Evolutionary conservation across 371 early-diverging fungal species (phyloP).

Genomic region (Lichtheimia ornata): DNA sequence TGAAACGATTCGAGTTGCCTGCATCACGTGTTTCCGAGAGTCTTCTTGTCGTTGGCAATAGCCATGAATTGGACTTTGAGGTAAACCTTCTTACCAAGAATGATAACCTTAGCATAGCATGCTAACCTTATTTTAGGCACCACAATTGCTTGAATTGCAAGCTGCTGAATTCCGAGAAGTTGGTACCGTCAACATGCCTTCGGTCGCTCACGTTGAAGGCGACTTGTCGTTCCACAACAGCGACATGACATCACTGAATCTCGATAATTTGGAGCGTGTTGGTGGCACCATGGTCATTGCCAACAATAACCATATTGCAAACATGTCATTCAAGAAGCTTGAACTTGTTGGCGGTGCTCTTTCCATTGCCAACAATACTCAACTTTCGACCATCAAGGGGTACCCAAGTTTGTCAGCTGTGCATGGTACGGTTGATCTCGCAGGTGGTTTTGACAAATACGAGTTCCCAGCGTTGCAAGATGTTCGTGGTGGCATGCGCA

Average conservation of each 20-base stretch:
- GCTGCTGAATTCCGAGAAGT: slow-evolving; percentile 48
- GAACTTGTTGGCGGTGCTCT: slow-evolving; percentile 56
- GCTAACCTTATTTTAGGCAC: slow-evolving; percentile 19
- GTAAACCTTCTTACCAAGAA: slow-evolving; percentile 15
- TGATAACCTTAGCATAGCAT: no score
- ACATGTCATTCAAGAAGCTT: slow-evolving; percentile 50
- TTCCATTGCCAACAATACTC: slow-evolving; percentile 60
- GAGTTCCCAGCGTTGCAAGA: slow-evolving; percentile 48
- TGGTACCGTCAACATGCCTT: slow-evolving; percentile 33
- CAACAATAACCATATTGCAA: slow-evolving; percentile 49
- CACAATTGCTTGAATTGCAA: slow-evolving; percentile 28
- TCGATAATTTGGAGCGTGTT: slow-evolving; percentile 41
- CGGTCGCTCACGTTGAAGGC: slow-evolving; percentile 31
- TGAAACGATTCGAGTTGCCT: slow-evolving; percentile 49
- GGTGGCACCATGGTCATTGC: slow-evolving; percentile 57
- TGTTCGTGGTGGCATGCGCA: slow-evolving; percentile 54
- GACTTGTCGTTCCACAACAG: slow-evolving; percentile 59
- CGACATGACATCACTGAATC: slow-evolving; percentile 31
- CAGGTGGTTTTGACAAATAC: slow-evolving; percentile 49
- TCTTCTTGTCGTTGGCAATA: slow-evolving; percentile 49
- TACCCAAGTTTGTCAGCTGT: slow-evolving; percentile 50
- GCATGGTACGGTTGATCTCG: slow-evolving; percentile 54
- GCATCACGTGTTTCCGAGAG: slow-evolving; percentile 40
- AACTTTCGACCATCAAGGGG: slow-evolving; percentile 46
- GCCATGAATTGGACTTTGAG: slow-evolving; percentile 28